Evolutionary conservation across 441 rosid genomes (phyloP).

Genomic region (Francoa sonchifolia): DNA sequence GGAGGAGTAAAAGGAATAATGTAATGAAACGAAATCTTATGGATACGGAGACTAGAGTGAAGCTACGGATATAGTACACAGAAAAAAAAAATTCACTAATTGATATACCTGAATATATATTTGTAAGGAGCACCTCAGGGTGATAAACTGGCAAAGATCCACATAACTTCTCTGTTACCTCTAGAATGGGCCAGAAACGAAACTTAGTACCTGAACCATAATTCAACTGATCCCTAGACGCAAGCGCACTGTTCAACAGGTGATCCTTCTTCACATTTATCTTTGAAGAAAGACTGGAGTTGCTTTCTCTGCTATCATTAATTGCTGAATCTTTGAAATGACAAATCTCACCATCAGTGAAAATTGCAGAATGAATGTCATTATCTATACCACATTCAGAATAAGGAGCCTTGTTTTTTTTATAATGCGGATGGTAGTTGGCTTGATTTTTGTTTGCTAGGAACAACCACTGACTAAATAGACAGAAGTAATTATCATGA

Average conservation of each 20-base stretch:
- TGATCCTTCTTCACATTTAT: slow-evolving; percentile 18
- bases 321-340: slow-evolving; percentile 17
- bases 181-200: slow-evolving; percentile 44
- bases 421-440: slow-evolving; percentile 15
- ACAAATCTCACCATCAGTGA: slow-evolving; percentile 25
- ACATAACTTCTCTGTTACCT: slow-evolving; percentile 41
- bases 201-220: slow-evolving; percentile 19
- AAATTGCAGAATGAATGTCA: slow-evolving; percentile 21
- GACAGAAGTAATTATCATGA: slow-evolving; percentile 51
- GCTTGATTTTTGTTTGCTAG: slow-evolving; percentile 22
- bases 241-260: slow-evolving; percentile 19
- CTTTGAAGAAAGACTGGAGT: slow-evolving; percentile 16
- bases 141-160: slow-evolving; percentile 68
- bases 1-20: too few relatives aligned
- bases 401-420: slow-evolving; percentile 14
- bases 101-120: slow-evolving; percentile 84
- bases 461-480: slow-evolving; percentile 52
- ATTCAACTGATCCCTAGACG: slow-evolving; percentile 20
- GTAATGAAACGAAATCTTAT: too few relatives aligned
- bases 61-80: too few relatives aligned
- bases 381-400: slow-evolving; percentile 18
- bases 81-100: too few relatives aligned
- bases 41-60: too few relatives aligned
- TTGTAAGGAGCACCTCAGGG: slow-evolving; percentile 63
- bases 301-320: slow-evolving; percentile 14